phyloP scores from a whole-genome alignment of 805 yeast genomes.

The Suhomyces prunicola region DNA sequence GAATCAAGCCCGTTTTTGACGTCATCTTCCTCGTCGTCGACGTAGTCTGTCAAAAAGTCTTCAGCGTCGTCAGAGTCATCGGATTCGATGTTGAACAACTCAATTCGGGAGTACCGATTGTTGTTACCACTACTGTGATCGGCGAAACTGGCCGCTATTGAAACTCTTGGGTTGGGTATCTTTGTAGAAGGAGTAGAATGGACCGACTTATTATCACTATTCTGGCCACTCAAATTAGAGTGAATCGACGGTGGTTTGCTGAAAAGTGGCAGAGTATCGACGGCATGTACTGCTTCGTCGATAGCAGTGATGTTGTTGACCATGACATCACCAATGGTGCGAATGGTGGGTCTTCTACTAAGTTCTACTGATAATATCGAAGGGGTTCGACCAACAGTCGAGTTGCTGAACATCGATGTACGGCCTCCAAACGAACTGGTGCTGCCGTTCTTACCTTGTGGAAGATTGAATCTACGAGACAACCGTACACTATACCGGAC shows the following conservation, averaged over 20 bases:
- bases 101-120: conserved; percentile 45
- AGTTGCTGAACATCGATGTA: conserved; percentile 9
- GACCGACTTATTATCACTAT: conserved; percentile 17
- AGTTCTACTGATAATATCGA: conserved; percentile 19
- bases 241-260: conserved; percentile 14
- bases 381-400: conserved; percentile 13
- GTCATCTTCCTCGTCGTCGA: conserved; percentile 42
- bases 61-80: conserved; percentile 20
- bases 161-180: conserved; percentile 15
- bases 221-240: conserved; percentile 11
- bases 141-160: conserved; percentile 29
- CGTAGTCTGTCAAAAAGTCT: conserved; percentile 15
- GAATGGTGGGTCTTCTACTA: conserved; percentile 15
- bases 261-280: conserved; percentile 19
- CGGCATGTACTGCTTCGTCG: conserved; percentile 39
- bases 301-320: conserved; percentile 55
- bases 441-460: conserved; percentile 12
- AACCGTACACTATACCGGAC: conserved; percentile 72
- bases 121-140: conserved; percentile 17
- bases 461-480: conserved; percentile 36
- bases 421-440: conserved; percentile 9
- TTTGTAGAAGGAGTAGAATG: conserved; percentile 5
- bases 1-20: conserved; percentile 23
- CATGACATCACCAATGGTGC: conserved; percentile 65
- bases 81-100: conserved; percentile 41